Evolutionary conservation across 306 rosid genomes (phyloP), one percentile per base, ranked within the genome.

Genomic region (Morella rubra): DNA sequence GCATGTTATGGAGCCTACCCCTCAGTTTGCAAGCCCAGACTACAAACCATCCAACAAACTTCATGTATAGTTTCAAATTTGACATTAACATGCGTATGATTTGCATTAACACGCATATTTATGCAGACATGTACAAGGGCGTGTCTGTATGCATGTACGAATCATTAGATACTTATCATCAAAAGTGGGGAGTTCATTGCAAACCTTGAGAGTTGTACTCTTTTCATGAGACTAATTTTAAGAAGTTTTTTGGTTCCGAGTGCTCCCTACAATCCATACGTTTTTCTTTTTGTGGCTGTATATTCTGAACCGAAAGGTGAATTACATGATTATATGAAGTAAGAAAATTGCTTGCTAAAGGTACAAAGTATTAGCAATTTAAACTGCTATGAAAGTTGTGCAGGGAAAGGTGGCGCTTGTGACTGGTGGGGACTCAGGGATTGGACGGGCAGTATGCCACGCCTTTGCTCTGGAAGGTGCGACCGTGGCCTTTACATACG

Each of bases 371-470:
- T 27, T 27, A 27, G 32, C 32, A 27, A 27, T 27, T 27, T 27
- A 27, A 27, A 27, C 32, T 1, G 32, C 32, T 37, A 53, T 22
- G 16, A 11, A 22, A 11, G 27, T 18, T 53, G 47, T 73, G 62
- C 82, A 93, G 97, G 98, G 96, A 52, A 91, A 86, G 86, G 77
- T 91, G 77, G 93, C 96, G 7, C 27, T 91, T n/a, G 86, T 93
- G 64, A 89, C 93, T 0, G 97, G 97, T 0, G 98, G 96, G 1
- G 96, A 93, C 84, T 91, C 97, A 0, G 93, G 98, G 69, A 91
- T 93, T 6, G 97, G 98, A 1, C 73, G 96, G 32, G 85, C 97
- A 0, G 93, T 93, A 18, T 87, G 93, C 77, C 84, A 90, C 73
- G 81, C 79, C 73, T 91, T 90, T 71, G 86, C 96, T 11, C 71